Evolutionary conservation across 768 basidiomycete species (phyloP).

Genomic region (Trametes meyenii): DNA sequence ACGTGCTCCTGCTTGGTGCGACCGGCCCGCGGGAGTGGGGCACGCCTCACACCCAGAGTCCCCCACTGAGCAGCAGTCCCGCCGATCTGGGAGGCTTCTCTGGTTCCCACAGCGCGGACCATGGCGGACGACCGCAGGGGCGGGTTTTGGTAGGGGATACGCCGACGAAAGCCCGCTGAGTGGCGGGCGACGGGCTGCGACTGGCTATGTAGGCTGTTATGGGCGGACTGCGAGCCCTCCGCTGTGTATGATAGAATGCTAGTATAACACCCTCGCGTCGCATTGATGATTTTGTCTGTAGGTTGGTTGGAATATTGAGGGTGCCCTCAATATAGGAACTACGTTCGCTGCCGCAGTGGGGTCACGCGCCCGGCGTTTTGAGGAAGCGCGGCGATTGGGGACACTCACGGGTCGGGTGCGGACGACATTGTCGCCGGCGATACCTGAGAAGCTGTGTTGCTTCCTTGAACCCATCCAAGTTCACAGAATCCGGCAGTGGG

Average conservation of each 20-base stretch:
- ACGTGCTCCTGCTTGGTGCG: slow-evolving; percentile 24
- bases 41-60: not conserved
- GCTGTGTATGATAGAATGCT: not conserved
- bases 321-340: slow-evolving; percentile 9
- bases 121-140: not conserved
- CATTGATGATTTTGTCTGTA: not conserved
- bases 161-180: slow-evolving; percentile 27
- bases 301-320: not conserved
- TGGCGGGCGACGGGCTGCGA: not conserved
- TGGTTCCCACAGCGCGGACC: not conserved
- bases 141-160: slow-evolving; percentile 26
- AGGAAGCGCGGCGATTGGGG: not conserved
- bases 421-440: slow-evolving; percentile 9
- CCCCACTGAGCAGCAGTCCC: slow-evolving; percentile 21
- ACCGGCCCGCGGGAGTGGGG: slow-evolving; percentile 3
- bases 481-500: not conserved
- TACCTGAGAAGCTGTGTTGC: slow-evolving; percentile 16
- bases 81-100: slow-evolving; percentile 18
- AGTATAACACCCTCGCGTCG: not conserved
- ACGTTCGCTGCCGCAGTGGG: slow-evolving; percentile 10
- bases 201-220: not conserved
- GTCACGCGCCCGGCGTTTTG: slow-evolving; percentile 11
- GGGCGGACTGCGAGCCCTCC: not conserved
- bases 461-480: slow-evolving; percentile 3
- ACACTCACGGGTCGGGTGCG: slow-evolving; percentile 4